Percentiles rank a stretch among this genome's conserved stretches.
Evolutionary conservation across 768 basidiomycete genomes (phyloP).

Genomic region (Phylloporus sp.): DNA sequence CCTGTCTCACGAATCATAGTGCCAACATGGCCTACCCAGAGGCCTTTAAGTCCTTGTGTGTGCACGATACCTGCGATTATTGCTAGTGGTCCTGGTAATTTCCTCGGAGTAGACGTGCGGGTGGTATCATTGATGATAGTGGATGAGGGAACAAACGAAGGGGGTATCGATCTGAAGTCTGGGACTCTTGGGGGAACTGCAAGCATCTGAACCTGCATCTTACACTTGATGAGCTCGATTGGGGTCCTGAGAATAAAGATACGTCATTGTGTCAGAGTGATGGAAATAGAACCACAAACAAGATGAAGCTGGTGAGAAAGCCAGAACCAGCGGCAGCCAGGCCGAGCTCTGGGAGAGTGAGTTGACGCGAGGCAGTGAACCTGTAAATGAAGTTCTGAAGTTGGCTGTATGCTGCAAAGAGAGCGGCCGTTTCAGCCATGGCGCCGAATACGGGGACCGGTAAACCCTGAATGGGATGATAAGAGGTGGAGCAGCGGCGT

Average conservation of each 20-base stretch:
- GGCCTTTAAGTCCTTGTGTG: constrained; percentile 54
- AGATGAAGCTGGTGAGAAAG: constrained; percentile 70
- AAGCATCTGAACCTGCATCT: constrained; percentile 92
- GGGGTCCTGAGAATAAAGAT: constrained; percentile 55
- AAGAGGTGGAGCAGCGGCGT: background rate
- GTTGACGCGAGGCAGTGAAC: constrained; percentile 27
- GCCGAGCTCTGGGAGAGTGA: constrained; percentile 61
- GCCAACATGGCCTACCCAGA: constrained; percentile 85
- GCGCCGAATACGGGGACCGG: constrained; percentile 84
- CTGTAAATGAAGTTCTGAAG: constrained; percentile 53
- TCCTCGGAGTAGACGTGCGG: constrained; percentile 7
- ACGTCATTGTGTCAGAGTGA: constrained; percentile 1
- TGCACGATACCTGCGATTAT: constrained; percentile 44
- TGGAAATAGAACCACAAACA: constrained; percentile 44
- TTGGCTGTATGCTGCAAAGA: constrained; percentile 79
- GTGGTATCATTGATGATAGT: background rate
- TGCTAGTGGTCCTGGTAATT: constrained; percentile 47
- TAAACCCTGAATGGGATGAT: constrained; percentile 51
- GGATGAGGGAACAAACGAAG: constrained; percentile 12
- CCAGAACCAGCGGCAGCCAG: constrained; percentile 80
- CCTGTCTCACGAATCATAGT: constrained; percentile 87
- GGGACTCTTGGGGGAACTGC: constrained; percentile 12
- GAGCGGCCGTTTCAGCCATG: constrained; percentile 80
- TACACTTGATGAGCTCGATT: constrained; percentile 91
- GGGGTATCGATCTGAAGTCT: constrained; percentile 10